Evolutionary conservation across 441 rosid genomes (phyloP).

Genomic region (Viola pubescens): DNA sequence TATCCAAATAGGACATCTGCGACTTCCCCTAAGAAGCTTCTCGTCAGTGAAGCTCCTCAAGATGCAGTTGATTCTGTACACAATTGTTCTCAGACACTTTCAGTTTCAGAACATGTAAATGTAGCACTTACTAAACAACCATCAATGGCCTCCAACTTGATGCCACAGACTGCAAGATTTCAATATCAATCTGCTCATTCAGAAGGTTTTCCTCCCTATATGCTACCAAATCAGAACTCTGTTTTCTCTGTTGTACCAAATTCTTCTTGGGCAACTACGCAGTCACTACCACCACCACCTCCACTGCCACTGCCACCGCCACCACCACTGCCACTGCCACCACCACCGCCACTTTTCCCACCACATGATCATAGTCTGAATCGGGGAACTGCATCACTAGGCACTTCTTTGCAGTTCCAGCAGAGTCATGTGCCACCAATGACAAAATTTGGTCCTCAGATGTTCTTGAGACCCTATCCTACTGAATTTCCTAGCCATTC

Average conservation of each 20-base stretch:
- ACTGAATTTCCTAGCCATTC: constrained; percentile 26
- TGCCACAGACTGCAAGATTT: constrained; percentile 18
- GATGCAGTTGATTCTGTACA: constrained; percentile 18
- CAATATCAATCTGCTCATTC: constrained; percentile 23
- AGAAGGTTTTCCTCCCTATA: constrained; percentile 30
- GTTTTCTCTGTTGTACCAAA: constrained; percentile 21
- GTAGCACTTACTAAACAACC: constrained; percentile 16
- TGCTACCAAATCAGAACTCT: constrained; percentile 32
- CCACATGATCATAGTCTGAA: constrained; percentile 15
- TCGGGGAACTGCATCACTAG: constrained; percentile 17
- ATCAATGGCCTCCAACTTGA: constrained; percentile 14
- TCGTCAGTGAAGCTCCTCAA: constrained; percentile 12
- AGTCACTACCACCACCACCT: too few species aligned
- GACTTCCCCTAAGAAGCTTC: constrained; percentile 21
- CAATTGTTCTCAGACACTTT: constrained; percentile 18
- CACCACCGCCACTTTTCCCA: constrained; percentile 14
- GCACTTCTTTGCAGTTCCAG: constrained; percentile 26
- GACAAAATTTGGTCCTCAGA: constrained; percentile 27
- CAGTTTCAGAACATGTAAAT: constrained; percentile 16
- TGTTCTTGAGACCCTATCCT: constrained; percentile 22
- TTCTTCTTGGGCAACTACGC: constrained; percentile 22
- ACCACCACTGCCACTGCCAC: constrained; percentile 19
- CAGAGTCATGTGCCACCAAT: constrained; percentile 27
- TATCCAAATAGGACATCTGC: constrained; percentile 22
- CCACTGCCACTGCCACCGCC: constrained; percentile 21